Percentiles rank a stretch among this genome's conserved stretches.
These are phyloP conservation scores for Epichloe sylvatica DNA, from an alignment of 2,329 filamentous ascomycete species.

Conservation along the genomic window DNA sequence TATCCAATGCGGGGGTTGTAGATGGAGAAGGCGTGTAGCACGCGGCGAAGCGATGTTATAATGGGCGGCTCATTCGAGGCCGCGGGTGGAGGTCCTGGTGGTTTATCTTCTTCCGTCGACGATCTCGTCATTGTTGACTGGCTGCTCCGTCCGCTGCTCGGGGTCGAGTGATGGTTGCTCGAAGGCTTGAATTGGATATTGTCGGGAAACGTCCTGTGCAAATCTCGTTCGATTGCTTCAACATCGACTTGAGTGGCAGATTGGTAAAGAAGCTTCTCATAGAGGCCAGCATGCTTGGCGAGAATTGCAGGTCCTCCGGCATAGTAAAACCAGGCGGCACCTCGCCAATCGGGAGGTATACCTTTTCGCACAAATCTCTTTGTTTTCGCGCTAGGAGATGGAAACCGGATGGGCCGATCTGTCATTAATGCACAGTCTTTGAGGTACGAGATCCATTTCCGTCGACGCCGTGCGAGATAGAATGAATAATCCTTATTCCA, in stretches of 20 bases:
- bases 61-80: slow-evolving; percentile 55
- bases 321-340: slow-evolving; percentile 96
- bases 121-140: slow-evolving; percentile 24
- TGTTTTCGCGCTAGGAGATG: slow-evolving; percentile 64
- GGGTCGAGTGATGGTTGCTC: slow-evolving; percentile 18
- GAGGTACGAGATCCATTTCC: slow-evolving; percentile 72
- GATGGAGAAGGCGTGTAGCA: slow-evolving; percentile 78
- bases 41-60: slow-evolving; percentile 66
- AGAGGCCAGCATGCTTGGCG: slow-evolving; percentile 62
- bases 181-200: slow-evolving; percentile 76
- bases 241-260: slow-evolving; percentile 57
- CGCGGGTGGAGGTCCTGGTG: slow-evolving; percentile 18
- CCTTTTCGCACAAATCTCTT: slow-evolving; percentile 88
- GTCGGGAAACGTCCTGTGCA: slow-evolving; percentile 89
- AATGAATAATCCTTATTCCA: slow-evolving; percentile 67
- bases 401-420: slow-evolving; percentile 61
- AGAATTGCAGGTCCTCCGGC: slow-evolving; percentile 73
- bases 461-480: slow-evolving; percentile 58
- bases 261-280: slow-evolving; percentile 53
- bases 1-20: slow-evolving; percentile 89
- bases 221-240: slow-evolving; percentile 84
- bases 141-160: slow-evolving; percentile 20
- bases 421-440: slow-evolving; percentile 62
- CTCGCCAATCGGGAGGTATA: slow-evolving; percentile 84
- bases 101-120: slow-evolving; percentile 19